These are phyloP conservation scores for Cladophialophora bantiana DNA, from an alignment of 2,329 filamentous ascomycete species.

Conservation along the genomic window DNA sequence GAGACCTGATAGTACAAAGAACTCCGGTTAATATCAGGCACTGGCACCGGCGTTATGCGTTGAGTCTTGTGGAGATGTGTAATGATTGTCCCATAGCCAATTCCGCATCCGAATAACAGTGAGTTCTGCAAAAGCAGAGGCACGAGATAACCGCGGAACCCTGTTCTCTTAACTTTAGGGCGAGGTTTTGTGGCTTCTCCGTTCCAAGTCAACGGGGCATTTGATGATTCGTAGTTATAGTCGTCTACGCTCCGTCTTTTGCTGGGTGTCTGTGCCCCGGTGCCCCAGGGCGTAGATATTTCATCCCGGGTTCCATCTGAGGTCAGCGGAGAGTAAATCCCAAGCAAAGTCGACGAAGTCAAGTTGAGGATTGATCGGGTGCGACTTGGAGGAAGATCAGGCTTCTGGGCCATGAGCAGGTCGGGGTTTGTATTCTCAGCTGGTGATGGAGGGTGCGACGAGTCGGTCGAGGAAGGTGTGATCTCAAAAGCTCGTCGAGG, in stretches of 20 bases:
- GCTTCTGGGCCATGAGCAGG: conserved; percentile 42
- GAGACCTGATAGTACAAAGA: conserved; percentile 74
- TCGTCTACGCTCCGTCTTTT: conserved; percentile 54
- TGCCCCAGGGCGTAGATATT: conserved; percentile 76
- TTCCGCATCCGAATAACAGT: conserved; percentile 78
- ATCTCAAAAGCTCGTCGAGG: conserved; percentile 75
- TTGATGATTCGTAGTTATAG: conserved; percentile 46
- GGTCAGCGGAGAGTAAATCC: conserved; percentile 80
- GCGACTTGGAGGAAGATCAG: conserved; percentile 62
- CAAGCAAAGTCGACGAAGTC: conserved; percentile 85
- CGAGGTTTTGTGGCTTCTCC: conserved; percentile 22
- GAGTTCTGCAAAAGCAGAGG: conserved; percentile 65
- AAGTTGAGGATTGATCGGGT: conserved; percentile 84
- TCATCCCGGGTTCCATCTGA: conserved; percentile 64
- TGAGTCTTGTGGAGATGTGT: conserved; percentile 77
- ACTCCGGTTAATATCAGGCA: conserved; percentile 62
- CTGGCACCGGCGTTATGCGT: conserved; percentile 67
- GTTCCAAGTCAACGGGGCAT: conserved; percentile 30
- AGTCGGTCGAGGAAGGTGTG: conserved; percentile 55
- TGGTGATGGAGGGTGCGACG: conserved; percentile 51
- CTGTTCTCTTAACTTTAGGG: conserved; percentile 47
- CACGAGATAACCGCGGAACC: conserved; percentile 55
- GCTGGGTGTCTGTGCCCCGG: conserved; percentile 73
- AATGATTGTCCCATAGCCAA: conserved; percentile 82
- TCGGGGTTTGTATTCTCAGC: conserved; percentile 47